Conservation (phyloP, 257 asterid genomes). For the Solanum raphanifolium region DNA sequence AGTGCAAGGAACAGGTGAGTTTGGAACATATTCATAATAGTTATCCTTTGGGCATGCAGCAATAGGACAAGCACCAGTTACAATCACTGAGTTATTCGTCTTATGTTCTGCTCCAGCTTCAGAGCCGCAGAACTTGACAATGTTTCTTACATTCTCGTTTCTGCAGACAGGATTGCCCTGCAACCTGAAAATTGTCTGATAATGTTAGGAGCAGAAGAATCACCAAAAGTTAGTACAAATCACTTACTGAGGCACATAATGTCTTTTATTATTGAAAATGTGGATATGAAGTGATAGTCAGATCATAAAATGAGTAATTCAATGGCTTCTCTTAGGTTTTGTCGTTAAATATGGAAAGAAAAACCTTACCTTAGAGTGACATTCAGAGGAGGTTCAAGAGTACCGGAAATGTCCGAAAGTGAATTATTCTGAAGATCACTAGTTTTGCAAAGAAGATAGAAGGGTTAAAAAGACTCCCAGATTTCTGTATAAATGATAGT, state of each 20-base stretch:
- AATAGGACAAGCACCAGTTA: constrained; percentile 24
- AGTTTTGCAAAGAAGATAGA: constrained; percentile 11
- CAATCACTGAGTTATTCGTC: constrained; percentile 5
- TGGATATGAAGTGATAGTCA: not conserved
- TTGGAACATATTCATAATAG: constrained; percentile 26
- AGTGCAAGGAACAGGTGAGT: constrained; percentile 56
- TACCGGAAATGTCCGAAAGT: constrained; percentile 52
- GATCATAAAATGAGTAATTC: not conserved
- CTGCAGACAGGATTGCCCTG: constrained; percentile 68
- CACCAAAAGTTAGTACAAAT: not conserved
- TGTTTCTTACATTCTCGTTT: constrained; percentile 9
- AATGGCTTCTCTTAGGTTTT: not conserved
- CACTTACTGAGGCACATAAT: not conserved
- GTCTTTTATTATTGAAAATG: not conserved
- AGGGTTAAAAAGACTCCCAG: not conserved
- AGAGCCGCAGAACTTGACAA: constrained; percentile 45
- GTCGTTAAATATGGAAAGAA: not conserved
- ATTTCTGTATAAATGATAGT: not conserved
- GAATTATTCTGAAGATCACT: constrained; percentile 68
- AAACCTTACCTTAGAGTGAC: constrained; percentile 63
- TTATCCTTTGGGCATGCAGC: constrained; percentile 44
- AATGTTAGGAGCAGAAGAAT: not conserved
- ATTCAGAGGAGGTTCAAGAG: constrained; percentile 27
- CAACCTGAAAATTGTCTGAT: constrained; percentile 32
- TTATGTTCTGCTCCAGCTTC: constrained; percentile 25